These are phyloP conservation scores for Cystobasidiaceae sp. DNA, from an alignment of 1,284 basidiomycete genomes.

Conservation along the genomic window DNA sequence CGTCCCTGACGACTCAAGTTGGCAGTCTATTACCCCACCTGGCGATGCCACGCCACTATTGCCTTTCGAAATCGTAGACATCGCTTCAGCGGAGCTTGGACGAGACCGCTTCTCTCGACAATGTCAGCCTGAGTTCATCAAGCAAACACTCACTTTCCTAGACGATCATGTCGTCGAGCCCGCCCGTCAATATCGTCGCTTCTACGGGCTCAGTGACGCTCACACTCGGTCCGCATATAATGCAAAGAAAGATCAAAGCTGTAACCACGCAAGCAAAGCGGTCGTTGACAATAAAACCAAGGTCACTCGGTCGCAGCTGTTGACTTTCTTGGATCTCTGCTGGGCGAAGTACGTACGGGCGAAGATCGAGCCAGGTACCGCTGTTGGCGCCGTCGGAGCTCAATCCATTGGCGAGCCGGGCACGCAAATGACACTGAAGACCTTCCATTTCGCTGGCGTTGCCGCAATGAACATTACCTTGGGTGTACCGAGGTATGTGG, in stretches of 20 bases:
- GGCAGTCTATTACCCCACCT: constrained; percentile 59
- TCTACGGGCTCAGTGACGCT: constrained; percentile 79
- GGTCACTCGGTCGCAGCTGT: constrained; percentile 76
- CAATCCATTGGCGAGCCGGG: constrained; percentile 99
- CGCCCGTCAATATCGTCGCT: constrained; percentile 64
- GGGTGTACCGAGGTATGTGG: constrained; percentile 74
- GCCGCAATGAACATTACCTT: constrained; percentile 99
- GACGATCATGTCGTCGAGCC: constrained; percentile 62
- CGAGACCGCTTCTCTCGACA: constrained; percentile 57
- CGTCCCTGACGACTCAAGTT: not conserved
- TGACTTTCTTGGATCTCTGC: constrained; percentile 75
- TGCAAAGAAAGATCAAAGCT: not conserved
- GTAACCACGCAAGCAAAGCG: not conserved
- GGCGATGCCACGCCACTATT: constrained; percentile 58
- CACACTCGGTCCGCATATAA: constrained; percentile 46
- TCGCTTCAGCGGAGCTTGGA: constrained; percentile 62
- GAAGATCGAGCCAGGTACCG: constrained; percentile 93
- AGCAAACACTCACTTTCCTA: constrained; percentile 63
- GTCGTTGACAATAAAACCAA: constrained; percentile 85
- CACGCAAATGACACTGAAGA: constrained; percentile 99
- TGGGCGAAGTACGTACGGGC: constrained; percentile 89
- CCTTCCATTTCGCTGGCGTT: constrained; percentile 99
- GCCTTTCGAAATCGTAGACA: constrained; percentile 79
- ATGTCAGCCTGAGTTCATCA: constrained; percentile 40
- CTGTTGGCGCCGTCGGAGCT: constrained; percentile 95